Evolutionary conservation across 257 asterid genomes (phyloP), one percentile per base, ranked within the genome.

Genomic region (Cynanchum wilfordii): DNA sequence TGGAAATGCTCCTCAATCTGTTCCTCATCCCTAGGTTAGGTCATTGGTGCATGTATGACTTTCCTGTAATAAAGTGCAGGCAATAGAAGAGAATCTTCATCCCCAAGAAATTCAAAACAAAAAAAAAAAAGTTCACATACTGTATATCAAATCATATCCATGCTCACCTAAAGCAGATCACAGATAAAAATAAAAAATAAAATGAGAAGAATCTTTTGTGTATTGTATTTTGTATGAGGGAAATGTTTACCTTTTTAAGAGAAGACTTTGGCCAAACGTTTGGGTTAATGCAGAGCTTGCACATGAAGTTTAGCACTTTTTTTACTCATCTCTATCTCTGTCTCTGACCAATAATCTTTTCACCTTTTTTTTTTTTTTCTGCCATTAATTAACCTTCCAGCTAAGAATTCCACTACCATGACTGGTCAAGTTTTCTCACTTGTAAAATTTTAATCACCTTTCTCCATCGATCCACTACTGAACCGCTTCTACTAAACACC

Each of bases 251-350:
- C 76, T 75, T 66, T 63, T 66, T 63, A 49, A 67, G 59, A 79
- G 44, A 38, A 38, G 44, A 56, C 51, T 71, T 70, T 75, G 44
- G 59, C 44, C 66, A n/a, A 27, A 69, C 52, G 45, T 71, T 19
- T 57, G 75, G 69, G 50, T 47, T 60, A 56, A 74, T 60, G 76
- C 86, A 83, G 85, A 83, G 83, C 96, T 89, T 89, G 83, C 89
- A 68, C 82, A 83, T 80, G 80, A 91, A 88, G 91, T 83, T 85
- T 66, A 76, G 75, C 84, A 82, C 88, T 56, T 81, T 81, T 82
- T 33, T 42, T 42, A 42, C 47, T 11, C 47, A 42, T 42, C 38
- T 33, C 38, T 33, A 33, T 33, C 76, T 70, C 69, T 70, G 25
- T 45, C 68, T 59, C 66, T n/a, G 9, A 33, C 54, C 76, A 3